Percentiles rank a stretch among this genome's conserved stretches.
phyloP scores from a whole-genome alignment of 2,329 filamentous ascomycete species.

The Pleoardoris graminearum region DNA sequence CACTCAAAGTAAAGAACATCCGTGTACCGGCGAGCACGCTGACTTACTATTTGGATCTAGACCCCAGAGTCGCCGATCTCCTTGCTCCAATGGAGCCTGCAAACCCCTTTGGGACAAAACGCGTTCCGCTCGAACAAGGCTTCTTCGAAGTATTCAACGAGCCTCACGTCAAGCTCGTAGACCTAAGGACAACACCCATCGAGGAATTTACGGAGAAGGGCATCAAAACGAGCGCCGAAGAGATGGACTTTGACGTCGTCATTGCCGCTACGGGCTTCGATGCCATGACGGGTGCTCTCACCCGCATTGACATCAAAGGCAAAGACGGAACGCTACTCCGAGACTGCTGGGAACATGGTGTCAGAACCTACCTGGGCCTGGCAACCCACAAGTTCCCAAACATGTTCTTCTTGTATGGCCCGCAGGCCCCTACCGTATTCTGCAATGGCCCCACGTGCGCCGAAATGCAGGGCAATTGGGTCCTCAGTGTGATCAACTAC shows the following conservation, averaged over 20 bases:
- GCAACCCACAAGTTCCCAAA: slow-evolving; percentile 36
- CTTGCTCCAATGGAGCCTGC: slow-evolving; percentile 39
- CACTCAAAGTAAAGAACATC: too few relatives aligned
- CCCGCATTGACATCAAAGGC: slow-evolving; percentile 23
- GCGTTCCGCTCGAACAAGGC: slow-evolving; percentile 48
- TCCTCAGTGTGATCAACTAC: slow-evolving; percentile 55
- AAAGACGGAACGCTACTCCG: slow-evolving; percentile 16
- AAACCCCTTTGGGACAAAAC: slow-evolving; percentile 44
- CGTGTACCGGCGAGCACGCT: background rate
- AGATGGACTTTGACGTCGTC: slow-evolving; percentile 45
- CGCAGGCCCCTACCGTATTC: background rate
- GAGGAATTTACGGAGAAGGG: slow-evolving; percentile 38
- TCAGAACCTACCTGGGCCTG: slow-evolving; percentile 33
- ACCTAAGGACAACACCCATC: slow-evolving; percentile 45
- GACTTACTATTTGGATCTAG: background rate
- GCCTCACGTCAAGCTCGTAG: slow-evolving; percentile 44
- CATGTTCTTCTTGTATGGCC: slow-evolving; percentile 21
- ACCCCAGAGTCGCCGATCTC: slow-evolving; percentile 44
- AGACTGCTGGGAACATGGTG: slow-evolving; percentile 25
- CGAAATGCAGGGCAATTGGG: slow-evolving; percentile 62
- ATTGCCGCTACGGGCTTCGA: slow-evolving; percentile 50
- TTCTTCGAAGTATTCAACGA: slow-evolving; percentile 49
- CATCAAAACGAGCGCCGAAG: slow-evolving; percentile 45
- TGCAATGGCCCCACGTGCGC: slow-evolving; percentile 53
- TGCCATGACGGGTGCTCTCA: slow-evolving; percentile 43